Percentiles rank a stretch among this genome's conserved stretches.
These are phyloP conservation scores for Dunaliella sp. DNA, from an alignment of 139 green algal species.

Conservation along the genomic window DNA sequence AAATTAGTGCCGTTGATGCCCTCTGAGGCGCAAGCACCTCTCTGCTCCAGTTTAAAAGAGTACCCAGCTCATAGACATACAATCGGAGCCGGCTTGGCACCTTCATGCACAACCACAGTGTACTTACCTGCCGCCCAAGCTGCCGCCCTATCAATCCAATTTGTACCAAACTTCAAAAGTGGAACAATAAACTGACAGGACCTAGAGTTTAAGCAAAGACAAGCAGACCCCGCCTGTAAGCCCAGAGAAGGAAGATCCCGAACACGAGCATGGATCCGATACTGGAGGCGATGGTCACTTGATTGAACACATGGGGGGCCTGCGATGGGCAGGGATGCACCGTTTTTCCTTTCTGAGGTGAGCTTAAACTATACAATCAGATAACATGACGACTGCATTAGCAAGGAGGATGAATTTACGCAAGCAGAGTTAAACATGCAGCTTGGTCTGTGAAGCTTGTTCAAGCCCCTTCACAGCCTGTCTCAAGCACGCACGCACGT, in stretches of 20 bases:
- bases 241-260: slow-evolving; percentile 17
- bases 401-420: not conserved
- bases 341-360: not conserved
- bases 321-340: not conserved
- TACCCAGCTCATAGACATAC: no score
- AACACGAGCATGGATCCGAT: slow-evolving; percentile 17
- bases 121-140: no score
- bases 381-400: not conserved
- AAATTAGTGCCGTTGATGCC: no score
- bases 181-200: not conserved
- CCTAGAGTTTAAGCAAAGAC: slow-evolving; percentile 12
- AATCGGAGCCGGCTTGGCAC: no score
- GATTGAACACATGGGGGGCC: slow-evolving; percentile 16
- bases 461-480: not conserved
- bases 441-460: not conserved
- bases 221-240: slow-evolving; percentile 22
- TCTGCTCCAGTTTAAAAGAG: no score
- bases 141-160: no score
- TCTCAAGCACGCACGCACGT: not conserved
- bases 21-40: no score
- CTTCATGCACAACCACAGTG: no score
- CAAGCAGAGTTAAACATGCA: not conserved
- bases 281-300: slow-evolving; percentile 20
- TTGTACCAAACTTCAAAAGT: no score
- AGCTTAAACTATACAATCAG: not conserved